Evolutionary conservation across 495 filamentous ascomycete genomes (phyloP), one percentile per base, ranked within the genome.

Genomic region (Talaromyces trachyspermus): DNA sequence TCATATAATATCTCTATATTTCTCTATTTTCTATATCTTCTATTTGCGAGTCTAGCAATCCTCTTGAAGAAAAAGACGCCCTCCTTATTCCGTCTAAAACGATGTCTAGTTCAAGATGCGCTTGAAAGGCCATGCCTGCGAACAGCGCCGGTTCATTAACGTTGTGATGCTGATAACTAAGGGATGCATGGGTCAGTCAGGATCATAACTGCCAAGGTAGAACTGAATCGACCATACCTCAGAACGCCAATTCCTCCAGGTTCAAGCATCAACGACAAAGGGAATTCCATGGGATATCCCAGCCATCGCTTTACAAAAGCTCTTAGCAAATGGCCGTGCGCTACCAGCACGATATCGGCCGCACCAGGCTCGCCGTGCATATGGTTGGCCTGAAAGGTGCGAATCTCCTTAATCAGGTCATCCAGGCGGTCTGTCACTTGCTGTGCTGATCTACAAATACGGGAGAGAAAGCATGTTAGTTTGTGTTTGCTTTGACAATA

Each of bases 271-370:
- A 89, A 77, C 3, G 76, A 69, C 5, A 86, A 71, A 3, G 80
- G 79, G 43, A 79, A 75, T 5, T 77, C 74, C 43, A 89, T 58
- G 5, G 77, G 71, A 58, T 84, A 80, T 1, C 72, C 68, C 2
- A 83, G 65, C 88, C 87, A 94, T 10, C 88, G 66, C 72, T 88
- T 87, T 6, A 80, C 79, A 58, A 94, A 91, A 0, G 83, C 84
- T 32, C 87, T 74, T 4, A 89, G 70, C 10, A 89, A 78, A 59
- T 88, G 88, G 2, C 88, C 88, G 58, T 94, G 88, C 2, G 83
- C 71, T 20, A 85, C 77, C 12, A 85, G 52, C 8, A 85, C 47
- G n/a, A 84, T 61, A 59, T 85, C 81, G 6, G 54, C 53, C 3
- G 67, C 65, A 35, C 72, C 72, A 23, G 44, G 30, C 36, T 70